phyloP scores from a whole-genome alignment of 2,329 filamentous ascomycete genomes.

The Pseudocercospora ulei region DNA sequence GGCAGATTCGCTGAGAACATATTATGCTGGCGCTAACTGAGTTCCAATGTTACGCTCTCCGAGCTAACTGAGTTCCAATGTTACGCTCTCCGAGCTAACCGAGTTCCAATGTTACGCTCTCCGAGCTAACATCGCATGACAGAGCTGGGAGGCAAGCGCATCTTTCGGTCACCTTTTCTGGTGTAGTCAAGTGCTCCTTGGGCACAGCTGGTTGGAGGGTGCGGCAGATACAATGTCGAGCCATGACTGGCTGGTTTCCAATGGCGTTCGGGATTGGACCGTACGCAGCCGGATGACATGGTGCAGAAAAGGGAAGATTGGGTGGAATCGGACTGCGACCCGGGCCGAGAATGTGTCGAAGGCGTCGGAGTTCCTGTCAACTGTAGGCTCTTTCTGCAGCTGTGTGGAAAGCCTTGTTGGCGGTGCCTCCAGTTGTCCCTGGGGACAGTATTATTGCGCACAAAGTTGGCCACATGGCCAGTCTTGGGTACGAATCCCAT shows the following conservation, averaged over 20 bases:
- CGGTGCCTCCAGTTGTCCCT: not conserved
- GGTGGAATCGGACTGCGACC: constrained; percentile 13
- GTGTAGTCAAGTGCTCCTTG: constrained; percentile 13
- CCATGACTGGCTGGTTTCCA: constrained; percentile 13
- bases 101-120: no score
- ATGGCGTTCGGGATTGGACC: constrained; percentile 11
- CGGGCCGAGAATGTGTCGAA: not conserved
- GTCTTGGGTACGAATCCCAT: constrained; percentile 13
- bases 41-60: no score
- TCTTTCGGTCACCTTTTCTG: constrained; percentile 7
- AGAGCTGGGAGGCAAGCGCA: no score
- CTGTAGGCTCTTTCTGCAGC: not conserved
- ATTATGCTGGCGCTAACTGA: no score
- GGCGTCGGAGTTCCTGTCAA: not conserved
- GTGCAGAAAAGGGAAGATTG: constrained; percentile 13
- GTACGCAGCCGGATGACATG: constrained; percentile 14
- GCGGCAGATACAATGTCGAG: constrained; percentile 19
- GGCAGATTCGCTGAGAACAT: no score
- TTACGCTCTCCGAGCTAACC: no score
- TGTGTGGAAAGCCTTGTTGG: not conserved
- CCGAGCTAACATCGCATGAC: no score
- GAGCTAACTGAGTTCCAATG: no score
- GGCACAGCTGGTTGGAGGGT: constrained; percentile 14
- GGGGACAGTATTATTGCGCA: constrained; percentile 4
- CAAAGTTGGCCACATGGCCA: constrained; percentile 10